A percentile compares a stretch with the other conserved stretches of the same genome.
Conservation (phyloP, 2,329 filamentous ascomycete species). For the Sordariomycetes sp. region DNA sequence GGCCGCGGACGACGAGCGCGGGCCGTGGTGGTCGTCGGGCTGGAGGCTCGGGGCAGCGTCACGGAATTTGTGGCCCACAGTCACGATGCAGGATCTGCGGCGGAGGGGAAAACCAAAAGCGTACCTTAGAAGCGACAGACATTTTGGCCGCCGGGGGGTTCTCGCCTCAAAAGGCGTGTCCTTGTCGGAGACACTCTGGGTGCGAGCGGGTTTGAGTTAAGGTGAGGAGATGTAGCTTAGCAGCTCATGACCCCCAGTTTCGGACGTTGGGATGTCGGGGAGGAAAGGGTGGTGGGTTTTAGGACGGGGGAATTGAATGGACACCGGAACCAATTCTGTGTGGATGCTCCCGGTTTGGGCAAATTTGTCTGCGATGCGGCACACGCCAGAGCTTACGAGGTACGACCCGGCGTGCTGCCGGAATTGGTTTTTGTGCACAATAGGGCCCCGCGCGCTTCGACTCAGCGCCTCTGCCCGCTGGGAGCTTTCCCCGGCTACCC, state of each 20-base stretch:
- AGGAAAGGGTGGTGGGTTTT: background rate
- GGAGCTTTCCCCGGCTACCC: background rate
- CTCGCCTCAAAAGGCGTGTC: slow-evolving; percentile 37
- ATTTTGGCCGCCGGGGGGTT: slow-evolving; percentile 39
- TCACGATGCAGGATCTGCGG: background rate
- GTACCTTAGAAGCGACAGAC: slow-evolving; percentile 49
- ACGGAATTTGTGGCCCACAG: slow-evolving; percentile 2
- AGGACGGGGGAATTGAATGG: background rate
- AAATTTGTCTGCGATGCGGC: background rate
- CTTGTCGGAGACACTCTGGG: slow-evolving; percentile 9
- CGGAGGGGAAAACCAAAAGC: slow-evolving; percentile 11
- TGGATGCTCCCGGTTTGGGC: background rate
- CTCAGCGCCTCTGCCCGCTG: background rate
- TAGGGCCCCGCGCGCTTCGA: background rate
- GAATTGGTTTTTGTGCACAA: background rate
- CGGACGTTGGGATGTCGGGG: background rate
- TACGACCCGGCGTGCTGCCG: background rate
- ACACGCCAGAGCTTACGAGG: background rate
- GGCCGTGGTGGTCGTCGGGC: slow-evolving; percentile 1
- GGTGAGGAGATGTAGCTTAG: slow-evolving; percentile 1
- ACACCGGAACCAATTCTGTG: background rate
- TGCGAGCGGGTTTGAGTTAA: background rate
- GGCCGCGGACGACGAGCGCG: background rate
- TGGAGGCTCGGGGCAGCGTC: background rate
- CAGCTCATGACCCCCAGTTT: slow-evolving; percentile 5